These are phyloP conservation scores for Microdochium nivale DNA, from an alignment of 2,329 filamentous ascomycete species.

Conservation along the genomic window DNA sequence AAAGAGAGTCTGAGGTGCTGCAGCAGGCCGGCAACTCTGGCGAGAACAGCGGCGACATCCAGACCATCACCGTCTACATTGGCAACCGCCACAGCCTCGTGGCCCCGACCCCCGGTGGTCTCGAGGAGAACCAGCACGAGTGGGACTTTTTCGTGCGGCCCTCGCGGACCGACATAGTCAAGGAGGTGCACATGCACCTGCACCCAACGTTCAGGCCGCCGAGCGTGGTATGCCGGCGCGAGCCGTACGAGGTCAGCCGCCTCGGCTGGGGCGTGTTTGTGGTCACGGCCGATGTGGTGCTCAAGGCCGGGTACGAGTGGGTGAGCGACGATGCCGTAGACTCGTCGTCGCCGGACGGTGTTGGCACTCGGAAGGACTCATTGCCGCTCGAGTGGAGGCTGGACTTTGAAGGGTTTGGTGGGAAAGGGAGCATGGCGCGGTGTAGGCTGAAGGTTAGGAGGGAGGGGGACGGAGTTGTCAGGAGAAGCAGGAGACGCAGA, in stretches of 20 bases:
- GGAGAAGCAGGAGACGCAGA: neutral
- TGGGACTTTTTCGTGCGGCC: constrained; percentile 37
- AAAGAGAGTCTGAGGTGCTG: constrained; percentile 25
- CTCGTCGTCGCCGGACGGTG: too few species aligned
- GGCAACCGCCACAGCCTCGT: constrained; percentile 29
- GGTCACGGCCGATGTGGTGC: constrained; percentile 25
- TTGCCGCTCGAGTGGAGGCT: constrained; percentile 31
- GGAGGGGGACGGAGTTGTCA: neutral
- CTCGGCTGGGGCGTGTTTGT: constrained; percentile 32
- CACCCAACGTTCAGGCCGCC: constrained; percentile 32
- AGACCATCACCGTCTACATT: constrained; percentile 32
- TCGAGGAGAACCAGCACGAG: constrained; percentile 25
- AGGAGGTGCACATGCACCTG: constrained; percentile 29
- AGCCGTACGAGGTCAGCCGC: constrained; percentile 29
- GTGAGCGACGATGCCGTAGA: constrained; percentile 25
- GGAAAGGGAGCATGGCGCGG: constrained; percentile 22
- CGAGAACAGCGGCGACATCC: constrained; percentile 20
- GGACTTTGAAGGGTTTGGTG: constrained; percentile 28
- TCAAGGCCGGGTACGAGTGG: constrained; percentile 34
- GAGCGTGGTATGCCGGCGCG: constrained; percentile 18
- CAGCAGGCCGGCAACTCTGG: too few species aligned
- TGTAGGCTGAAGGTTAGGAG: constrained; percentile 25
- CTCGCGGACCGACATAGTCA: constrained; percentile 31
- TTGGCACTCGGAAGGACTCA: constrained; percentile 20
- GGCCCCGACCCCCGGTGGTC: constrained; percentile 8